Evolutionary conservation across 2,329 filamentous ascomycete genomes (phyloP), one percentile per base, ranked within the genome.

Genomic region (Aureobasidium uvarum): DNA sequence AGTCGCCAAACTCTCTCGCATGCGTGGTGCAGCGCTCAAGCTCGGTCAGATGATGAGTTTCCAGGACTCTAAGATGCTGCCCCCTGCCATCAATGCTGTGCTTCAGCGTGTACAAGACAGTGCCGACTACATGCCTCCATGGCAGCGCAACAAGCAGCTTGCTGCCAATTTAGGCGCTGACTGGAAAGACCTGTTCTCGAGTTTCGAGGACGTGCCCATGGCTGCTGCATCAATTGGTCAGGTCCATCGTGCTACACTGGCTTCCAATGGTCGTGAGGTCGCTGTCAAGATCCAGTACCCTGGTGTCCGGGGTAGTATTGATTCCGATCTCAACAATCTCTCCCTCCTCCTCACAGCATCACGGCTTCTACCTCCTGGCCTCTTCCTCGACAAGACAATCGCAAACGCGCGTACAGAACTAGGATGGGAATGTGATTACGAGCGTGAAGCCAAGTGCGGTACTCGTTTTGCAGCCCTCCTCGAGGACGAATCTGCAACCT

Each of bases 251-350:
- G 95, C 92, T 2, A 86, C 87, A 0, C 82, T 99, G 23, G 89
- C 88, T 71, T 88, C 89, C 3, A 92, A 84, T 46, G 88, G 89
- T 45, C 83, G 88, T 69, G 81, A 83, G 50, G 95, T 99, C 0
- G 95, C 95, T 3, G 93, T 99, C 73, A 99, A 99, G 77, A 89
- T 99, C 11, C 95, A 99, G 77, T 99, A 99, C 72, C 95, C 95
- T 0, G 96, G 96, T 16, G 95, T 99, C 1, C 91, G 94, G 20
- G 89, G 91, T 76, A 98, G 93, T 4, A 99, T 99, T 75, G 92
- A 96, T 77, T 97, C 94, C 0, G 95, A 99, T 72, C 84, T 99
- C 1, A 96, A 92, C 77, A 99, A 99, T 72, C 84, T 99, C 38
- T 91, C 90, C 10, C 85, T 99, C 65, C 87, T 99, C 1, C 85